These are phyloP conservation scores for Epichloe uncinata DNA, from an alignment of 2,329 filamentous ascomycete species.

Conservation along the genomic window DNA sequence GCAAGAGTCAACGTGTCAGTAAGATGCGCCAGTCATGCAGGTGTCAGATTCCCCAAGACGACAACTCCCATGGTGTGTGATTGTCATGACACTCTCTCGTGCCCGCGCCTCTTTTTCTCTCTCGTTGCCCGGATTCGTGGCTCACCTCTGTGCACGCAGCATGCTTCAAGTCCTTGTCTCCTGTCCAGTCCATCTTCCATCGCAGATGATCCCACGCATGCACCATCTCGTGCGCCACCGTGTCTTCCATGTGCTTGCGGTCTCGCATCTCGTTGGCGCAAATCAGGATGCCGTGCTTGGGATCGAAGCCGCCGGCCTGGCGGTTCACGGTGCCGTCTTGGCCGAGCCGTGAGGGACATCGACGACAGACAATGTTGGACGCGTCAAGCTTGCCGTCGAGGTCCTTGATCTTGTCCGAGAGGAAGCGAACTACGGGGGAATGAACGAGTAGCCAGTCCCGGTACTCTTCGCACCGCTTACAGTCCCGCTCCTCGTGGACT, in stretches of 20 bases:
- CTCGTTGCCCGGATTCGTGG: neutral
- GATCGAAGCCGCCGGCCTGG: constrained; percentile 69
- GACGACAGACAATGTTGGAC: constrained; percentile 67
- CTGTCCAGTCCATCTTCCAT: constrained; percentile 78
- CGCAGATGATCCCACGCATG: constrained; percentile 89
- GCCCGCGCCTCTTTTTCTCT: neutral
- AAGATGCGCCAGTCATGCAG: neutral
- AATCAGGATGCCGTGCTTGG: constrained; percentile 74
- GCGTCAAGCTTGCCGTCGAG: constrained; percentile 64
- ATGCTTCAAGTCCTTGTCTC: constrained; percentile 62
- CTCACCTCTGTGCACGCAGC: constrained; percentile 84
- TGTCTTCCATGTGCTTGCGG: constrained; percentile 77
- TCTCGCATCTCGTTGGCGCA: constrained; percentile 86
- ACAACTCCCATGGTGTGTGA: too few relatives aligned
- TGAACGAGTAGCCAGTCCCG: constrained; percentile 75
- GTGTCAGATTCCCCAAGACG: neutral
- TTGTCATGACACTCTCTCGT: too few relatives aligned
- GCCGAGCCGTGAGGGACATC: constrained; percentile 52
- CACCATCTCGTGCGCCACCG: constrained; percentile 92
- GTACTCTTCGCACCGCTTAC: constrained; percentile 65
- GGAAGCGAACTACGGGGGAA: constrained; percentile 76
- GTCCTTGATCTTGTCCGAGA: constrained; percentile 66
- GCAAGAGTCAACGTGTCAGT: neutral
- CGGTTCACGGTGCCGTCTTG: constrained; percentile 48
- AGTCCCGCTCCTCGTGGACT: constrained; percentile 64